These are phyloP conservation scores for Rhodosporidiobolus sp. DNA, from an alignment of 768 basidiomycete species.

Conservation along the genomic window DNA sequence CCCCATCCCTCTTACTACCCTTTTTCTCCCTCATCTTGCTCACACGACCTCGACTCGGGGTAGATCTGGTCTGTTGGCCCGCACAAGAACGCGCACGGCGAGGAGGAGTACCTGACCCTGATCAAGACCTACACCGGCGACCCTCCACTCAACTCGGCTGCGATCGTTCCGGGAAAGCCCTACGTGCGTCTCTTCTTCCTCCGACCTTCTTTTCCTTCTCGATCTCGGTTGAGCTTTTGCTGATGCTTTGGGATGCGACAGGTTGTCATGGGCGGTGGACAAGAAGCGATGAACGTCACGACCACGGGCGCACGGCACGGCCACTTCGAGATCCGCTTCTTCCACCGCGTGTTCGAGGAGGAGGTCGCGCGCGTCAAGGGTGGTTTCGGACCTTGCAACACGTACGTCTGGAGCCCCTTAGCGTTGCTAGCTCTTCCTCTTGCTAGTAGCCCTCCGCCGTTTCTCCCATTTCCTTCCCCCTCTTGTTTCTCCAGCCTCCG, in stretches of 20 bases:
- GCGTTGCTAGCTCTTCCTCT: too few relatives aligned
- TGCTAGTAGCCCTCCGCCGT: too few relatives aligned
- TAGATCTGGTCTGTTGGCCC: slow-evolving; percentile 56
- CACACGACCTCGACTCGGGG: neutral
- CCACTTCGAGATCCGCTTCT: slow-evolving; percentile 96
- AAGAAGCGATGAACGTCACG: slow-evolving; percentile 96
- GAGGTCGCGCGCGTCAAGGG: slow-evolving; percentile 96
- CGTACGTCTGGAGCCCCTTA: too few relatives aligned
- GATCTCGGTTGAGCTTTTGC: neutral
- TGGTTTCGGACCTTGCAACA: slow-evolving; percentile 94
- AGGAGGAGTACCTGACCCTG: slow-evolving; percentile 78
- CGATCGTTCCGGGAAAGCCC: slow-evolving; percentile 75
- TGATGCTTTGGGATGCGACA: neutral
- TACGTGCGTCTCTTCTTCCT: slow-evolving; percentile 58
- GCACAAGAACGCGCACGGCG: slow-evolving; percentile 54
- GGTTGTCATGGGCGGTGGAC: slow-evolving; percentile 82
- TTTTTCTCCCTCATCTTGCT: neutral
- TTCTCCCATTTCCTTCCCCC: too few relatives aligned
- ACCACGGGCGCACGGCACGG: slow-evolving; percentile 90
- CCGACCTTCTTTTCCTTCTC: neutral
- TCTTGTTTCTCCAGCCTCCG: too few relatives aligned
- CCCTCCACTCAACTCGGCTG: slow-evolving; percentile 91
- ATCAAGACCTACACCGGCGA: slow-evolving; percentile 92
- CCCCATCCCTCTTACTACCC: neutral
- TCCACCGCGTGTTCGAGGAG: slow-evolving; percentile 61